Base-by-base conservation (phyloP, 169 alveolate species). In the Theileria parva region DNA sequence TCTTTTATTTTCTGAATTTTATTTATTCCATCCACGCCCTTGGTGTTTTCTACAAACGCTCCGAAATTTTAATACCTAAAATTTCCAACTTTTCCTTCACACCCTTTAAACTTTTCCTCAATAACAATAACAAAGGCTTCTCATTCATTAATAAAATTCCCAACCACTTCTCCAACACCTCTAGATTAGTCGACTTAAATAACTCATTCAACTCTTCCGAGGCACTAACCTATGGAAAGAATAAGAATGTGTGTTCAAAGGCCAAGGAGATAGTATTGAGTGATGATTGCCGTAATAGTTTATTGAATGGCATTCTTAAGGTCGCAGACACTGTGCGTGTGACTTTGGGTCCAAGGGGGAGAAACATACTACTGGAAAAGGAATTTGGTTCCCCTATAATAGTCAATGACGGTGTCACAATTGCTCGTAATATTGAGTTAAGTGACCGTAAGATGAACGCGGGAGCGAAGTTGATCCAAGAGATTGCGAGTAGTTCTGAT, bases 371-470 rank as follows among this genome's bases (percentile, higher is more conserved):
- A 39, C 76, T 95, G 81, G 97, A 93, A 73, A 92, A 91, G 86
- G 96, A 93, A 39, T 95, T 91, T 73, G 97, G 96, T 3, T 80
- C 95, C 0, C 97, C 97, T 15, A 76, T 91, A 70, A 94, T 94
- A 32, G 95, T 93, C 15, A 95, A 95, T 60, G 97, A 95, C 72
- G 97, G 97, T 13, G 97, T 95, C 37, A 95, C 97, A 8, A 93
- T 95, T 59, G 97, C 97, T 48, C 89, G 96, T 21, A 87, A 93
- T 73, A 94, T 95, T 1, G 94, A 92, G 37, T 80, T 95, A 75
- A 89, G 89, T 59, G 95, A 93, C 88, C 76, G 95, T 55, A 91
- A 88, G 66, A 89, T 83, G 77, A 93, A 95, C 76, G 94, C 94
- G 5, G 97, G 97, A 2, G 97, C 97, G 4, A 89, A 95, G 76